phyloP scores from a whole-genome alignment of 305 asterid genomes.

The Rubia tinctorum region DNA sequence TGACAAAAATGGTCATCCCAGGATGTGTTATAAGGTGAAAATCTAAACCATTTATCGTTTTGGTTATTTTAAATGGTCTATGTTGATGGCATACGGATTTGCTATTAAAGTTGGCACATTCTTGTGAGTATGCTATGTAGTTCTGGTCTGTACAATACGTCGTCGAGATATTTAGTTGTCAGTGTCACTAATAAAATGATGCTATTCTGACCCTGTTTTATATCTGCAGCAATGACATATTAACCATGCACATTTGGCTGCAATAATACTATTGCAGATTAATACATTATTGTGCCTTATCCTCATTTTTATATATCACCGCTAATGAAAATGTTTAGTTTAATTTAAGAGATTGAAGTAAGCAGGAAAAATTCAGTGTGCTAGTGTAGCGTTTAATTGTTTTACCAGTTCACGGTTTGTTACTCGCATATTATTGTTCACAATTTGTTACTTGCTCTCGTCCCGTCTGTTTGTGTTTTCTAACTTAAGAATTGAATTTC shows the following conservation, averaged over 20 bases:
- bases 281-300: neutral
- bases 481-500: too few species aligned
- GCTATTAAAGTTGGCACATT: neutral
- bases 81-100: neutral
- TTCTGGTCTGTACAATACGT: neutral
- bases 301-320: neutral
- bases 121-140: neutral
- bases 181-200: neutral
- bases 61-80: neutral
- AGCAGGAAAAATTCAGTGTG: too few species aligned
- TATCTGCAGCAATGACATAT: neutral
- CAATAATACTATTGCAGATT: too few species aligned
- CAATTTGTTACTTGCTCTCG: too few species aligned
- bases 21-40: slow-evolving; percentile 33
- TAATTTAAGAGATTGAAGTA: too few species aligned
- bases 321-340: too few species aligned
- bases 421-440: too few species aligned
- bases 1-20: slow-evolving; percentile 28
- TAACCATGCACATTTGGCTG: neutral
- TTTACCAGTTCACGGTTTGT: too few species aligned
- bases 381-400: too few species aligned
- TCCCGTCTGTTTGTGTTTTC: too few species aligned
- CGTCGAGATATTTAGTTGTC: too few species aligned
- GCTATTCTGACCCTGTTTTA: neutral
- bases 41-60: neutral